Evolutionary conservation across 1,284 basidiomycete genomes (phyloP), one percentile per base, ranked within the genome.

Genomic region (Ustilago bromivora): DNA sequence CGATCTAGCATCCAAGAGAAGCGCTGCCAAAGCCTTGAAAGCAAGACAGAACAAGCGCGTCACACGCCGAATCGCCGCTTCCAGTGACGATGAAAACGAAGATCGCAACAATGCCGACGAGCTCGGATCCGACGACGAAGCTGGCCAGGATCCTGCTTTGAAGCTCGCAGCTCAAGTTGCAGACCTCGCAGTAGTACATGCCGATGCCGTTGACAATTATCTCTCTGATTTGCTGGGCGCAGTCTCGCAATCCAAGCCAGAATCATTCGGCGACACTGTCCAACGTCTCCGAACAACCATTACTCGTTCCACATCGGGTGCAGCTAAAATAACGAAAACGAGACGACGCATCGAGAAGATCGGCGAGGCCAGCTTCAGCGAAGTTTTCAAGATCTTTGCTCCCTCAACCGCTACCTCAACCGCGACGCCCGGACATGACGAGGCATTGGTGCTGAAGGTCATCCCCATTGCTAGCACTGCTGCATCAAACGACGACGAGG

Each of bases 331-430:
- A 0, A 43, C 57, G 8, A 64, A 57, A 19, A 17, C 55, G n/a
- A 54, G 56, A 4, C 60, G 66, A 5, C 65, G 70, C 1, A 40
- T 79, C 5, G 74, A 88, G 73, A 99, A 99, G 87, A 92, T 98
- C 61, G 96, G 96, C 53, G 96, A 99, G 87, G 96, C 96, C 12
- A 95, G 93, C 56, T 99, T 93, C 86, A 97, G 95, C 0, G 96
- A 99, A 84, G 97, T 99, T n/a, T 99, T 94, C 87, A 92, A 70
- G 34, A 56, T 78, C 23, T 66, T 43, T 35, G 13, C 53, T 2
- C 34, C 57, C 11, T 41, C 52, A 12, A 32, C 23, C 10, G 38
- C 52, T 7, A 31, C 31, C 10, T 32, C 53, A 9, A 28, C 41
- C 19, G 23, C 15, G 2, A 41, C 52, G 28, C 19, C 15, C 1